Evolutionary conservation across 2,329 filamentous ascomycete genomes (phyloP).

Genomic region (Aspergillus glaucus): DNA sequence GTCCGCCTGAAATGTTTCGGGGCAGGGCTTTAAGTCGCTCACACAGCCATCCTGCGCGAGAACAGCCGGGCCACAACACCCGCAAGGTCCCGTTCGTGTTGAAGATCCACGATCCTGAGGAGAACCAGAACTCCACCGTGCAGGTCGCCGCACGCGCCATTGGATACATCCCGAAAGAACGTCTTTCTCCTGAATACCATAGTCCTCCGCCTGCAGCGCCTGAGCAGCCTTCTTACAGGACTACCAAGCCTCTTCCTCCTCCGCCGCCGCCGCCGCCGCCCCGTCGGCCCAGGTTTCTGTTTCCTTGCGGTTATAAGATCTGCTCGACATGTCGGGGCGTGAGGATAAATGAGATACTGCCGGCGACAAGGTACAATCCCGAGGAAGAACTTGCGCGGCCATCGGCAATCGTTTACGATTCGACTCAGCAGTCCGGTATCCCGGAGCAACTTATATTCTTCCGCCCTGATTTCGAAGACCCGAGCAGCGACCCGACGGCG

Average conservation of each 20-base stretch:
- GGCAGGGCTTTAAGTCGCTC: too few species aligned
- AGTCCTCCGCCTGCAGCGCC: not conserved
- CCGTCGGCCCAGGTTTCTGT: not conserved
- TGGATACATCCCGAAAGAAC: not conserved
- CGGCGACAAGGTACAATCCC: not conserved
- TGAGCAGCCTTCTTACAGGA: not conserved
- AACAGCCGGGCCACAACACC: not conserved
- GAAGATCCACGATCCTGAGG: not conserved
- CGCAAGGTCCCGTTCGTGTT: not conserved
- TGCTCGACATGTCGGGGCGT: not conserved
- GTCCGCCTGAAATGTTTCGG: too few species aligned
- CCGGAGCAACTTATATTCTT: not conserved
- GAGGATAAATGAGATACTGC: not conserved
- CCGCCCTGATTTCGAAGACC: not conserved
- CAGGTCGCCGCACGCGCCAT: not conserved
- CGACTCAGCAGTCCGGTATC: not conserved
- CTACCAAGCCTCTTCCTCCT: not conserved
- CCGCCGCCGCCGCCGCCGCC: not conserved
- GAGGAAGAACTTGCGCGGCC: not conserved
- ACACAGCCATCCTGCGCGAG: too few species aligned
- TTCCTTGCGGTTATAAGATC: not conserved
- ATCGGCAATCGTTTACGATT: not conserved
- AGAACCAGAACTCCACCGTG: not conserved
- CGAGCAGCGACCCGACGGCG: not conserved
- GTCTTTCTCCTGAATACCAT: not conserved